Conservation (phyloP, 2,329 filamentous ascomycete genomes). For the Ceratocystis ficicola region DNA sequence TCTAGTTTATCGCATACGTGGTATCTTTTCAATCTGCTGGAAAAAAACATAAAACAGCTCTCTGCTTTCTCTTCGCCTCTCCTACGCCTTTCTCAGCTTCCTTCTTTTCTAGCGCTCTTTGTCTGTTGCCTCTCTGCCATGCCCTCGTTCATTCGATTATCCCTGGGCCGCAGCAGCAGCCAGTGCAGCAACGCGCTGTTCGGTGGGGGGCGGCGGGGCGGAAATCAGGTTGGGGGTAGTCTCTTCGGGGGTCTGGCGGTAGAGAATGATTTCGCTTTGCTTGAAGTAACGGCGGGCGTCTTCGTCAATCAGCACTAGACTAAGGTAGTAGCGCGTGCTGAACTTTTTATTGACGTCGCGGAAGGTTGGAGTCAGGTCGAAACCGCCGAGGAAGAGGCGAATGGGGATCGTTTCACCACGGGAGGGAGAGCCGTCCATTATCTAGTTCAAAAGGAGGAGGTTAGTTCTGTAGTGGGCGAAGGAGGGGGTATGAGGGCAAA, state of each 20-base stretch:
- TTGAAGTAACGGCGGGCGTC: conserved; percentile 98
- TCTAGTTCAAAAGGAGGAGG: conserved; percentile 37
- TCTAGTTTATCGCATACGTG: neutral
- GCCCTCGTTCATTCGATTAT: neutral
- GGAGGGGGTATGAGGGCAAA: neutral
- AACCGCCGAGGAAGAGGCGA: conserved; percentile 88
- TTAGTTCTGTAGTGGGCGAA: neutral
- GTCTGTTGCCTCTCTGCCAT: conserved; percentile 22
- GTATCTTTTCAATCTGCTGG: conserved; percentile 12
- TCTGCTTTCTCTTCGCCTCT: neutral
- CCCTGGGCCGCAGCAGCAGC: conserved; percentile 25
- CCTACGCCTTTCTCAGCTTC: neutral
- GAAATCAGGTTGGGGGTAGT: conserved; percentile 20
- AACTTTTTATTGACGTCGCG: conserved; percentile 99
- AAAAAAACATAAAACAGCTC: conserved; percentile 1
- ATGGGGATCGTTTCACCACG: conserved; percentile 93
- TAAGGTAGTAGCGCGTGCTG: conserved; percentile 94
- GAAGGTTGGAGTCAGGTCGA: conserved; percentile 95
- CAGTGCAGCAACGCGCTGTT: conserved; percentile 34
- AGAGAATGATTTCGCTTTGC: conserved; percentile 96
- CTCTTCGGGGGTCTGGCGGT: conserved; percentile 59
- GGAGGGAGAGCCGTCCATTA: conserved; percentile 98
- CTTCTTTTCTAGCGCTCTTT: conserved; percentile 1
- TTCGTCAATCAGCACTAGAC: conserved; percentile 89
- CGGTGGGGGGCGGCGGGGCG: conserved; percentile 34